A percentile compares a stretch with the other conserved stretches of the same genome.
Conservation (phyloP, 768 basidiomycete species). For the Tulasnella sp. region DNA sequence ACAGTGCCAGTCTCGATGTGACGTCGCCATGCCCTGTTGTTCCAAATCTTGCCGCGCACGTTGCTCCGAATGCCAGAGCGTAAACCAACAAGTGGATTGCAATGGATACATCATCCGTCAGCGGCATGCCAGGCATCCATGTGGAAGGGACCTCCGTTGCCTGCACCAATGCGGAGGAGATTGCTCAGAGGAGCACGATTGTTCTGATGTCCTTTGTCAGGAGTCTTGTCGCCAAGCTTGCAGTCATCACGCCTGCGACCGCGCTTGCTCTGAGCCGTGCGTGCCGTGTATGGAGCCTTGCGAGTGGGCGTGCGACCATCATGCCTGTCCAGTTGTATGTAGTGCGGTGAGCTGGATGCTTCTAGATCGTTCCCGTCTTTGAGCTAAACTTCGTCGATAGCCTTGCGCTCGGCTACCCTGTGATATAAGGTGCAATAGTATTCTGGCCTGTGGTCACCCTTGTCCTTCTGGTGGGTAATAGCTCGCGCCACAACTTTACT, state of each 20-base stretch:
- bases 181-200: slow-evolving; percentile 57
- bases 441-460: slow-evolving; percentile 60
- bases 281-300: slow-evolving; percentile 67
- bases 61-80: slow-evolving; percentile 56
- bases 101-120: slow-evolving; percentile 37
- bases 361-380: neutral
- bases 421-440: slow-evolving; percentile 54
- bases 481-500: neutral
- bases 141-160: slow-evolving; percentile 58
- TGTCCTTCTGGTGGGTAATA: slow-evolving; percentile 65
- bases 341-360: slow-evolving; percentile 58
- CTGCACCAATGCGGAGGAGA: slow-evolving; percentile 55
- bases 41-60: slow-evolving; percentile 52
- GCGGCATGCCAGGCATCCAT: slow-evolving; percentile 53
- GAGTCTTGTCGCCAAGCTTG: slow-evolving; percentile 59
- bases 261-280: slow-evolving; percentile 57
- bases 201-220: slow-evolving; percentile 51
- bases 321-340: slow-evolving; percentile 62
- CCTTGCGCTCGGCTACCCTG: slow-evolving; percentile 69
- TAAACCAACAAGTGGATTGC: neutral
- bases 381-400: slow-evolving; percentile 43
- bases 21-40: slow-evolving; percentile 56
- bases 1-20: slow-evolving; percentile 52
- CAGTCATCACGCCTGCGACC: slow-evolving; percentile 54
- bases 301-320: slow-evolving; percentile 62